phyloP scores from a whole-genome alignment of 208 protist genomes.

The Crithidia fasciculata region DNA sequence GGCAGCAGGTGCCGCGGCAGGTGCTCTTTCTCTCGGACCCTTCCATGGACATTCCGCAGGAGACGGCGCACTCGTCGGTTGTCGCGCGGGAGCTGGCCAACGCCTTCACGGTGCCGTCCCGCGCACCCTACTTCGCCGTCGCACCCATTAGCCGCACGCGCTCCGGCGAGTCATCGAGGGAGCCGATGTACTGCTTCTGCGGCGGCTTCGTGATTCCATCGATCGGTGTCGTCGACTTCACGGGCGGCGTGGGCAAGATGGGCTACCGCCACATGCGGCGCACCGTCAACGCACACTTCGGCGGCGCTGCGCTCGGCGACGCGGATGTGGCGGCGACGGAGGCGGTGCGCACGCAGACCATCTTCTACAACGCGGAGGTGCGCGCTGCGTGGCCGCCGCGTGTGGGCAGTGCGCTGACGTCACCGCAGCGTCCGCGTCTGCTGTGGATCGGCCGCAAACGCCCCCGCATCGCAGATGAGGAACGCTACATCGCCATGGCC shows the following conservation, averaged over 20 bases:
- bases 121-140: constrained; percentile 29
- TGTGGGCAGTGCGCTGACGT: not conserved
- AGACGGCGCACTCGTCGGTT: constrained; percentile 18
- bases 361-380: constrained; percentile 12
- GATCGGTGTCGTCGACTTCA: constrained; percentile 1
- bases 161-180: constrained; percentile 28
- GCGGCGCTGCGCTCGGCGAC: constrained; percentile 14
- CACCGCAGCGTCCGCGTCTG: constrained; percentile 25
- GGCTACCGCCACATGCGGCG: constrained; percentile 22
- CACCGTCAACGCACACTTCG: constrained; percentile 29
- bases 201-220: constrained; percentile 27
- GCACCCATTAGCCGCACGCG: constrained; percentile 39
- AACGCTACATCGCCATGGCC: constrained; percentile 28
- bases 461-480: constrained; percentile 35
- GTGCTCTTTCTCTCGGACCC: constrained; percentile 33
- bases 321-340: constrained; percentile 2
- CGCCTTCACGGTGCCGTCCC: constrained; percentile 25
- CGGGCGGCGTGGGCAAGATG: not conserved
- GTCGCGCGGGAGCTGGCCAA: constrained; percentile 33
- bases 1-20: constrained; percentile 21
- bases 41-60: constrained; percentile 15
- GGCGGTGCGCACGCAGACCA: constrained; percentile 1
- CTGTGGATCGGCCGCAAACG: constrained; percentile 38
- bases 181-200: constrained; percentile 56
- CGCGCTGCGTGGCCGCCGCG: constrained; percentile 13